Percentiles rank a stretch among this genome's conserved stretches.
These are phyloP conservation scores for Lentinula boryana DNA, from an alignment of 768 basidiomycete genomes.

Conservation along the genomic window DNA sequence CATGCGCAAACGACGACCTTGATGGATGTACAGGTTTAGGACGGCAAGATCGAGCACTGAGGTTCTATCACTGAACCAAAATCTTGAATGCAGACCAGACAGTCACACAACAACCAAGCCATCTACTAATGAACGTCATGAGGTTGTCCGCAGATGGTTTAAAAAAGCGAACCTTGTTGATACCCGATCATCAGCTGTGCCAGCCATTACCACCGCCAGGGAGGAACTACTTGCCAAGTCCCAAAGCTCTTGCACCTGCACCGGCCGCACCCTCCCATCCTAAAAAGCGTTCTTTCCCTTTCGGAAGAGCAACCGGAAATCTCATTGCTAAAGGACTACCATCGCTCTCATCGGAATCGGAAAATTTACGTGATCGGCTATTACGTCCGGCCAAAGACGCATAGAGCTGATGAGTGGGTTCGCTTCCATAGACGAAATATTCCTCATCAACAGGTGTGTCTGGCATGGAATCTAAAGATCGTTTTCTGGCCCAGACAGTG, in stretches of 20 bases:
- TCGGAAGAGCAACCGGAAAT: background rate
- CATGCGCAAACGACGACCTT: too few species aligned
- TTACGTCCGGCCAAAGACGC: background rate
- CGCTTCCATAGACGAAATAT: constrained; percentile 29
- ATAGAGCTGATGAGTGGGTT: background rate
- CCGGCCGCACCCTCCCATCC: constrained; percentile 78
- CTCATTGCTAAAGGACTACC: background rate
- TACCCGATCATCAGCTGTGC: background rate
- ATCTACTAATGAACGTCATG: too few species aligned
- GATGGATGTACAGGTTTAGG: too few species aligned
- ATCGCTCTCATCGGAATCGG: background rate
- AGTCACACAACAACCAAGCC: too few species aligned
- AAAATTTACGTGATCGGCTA: background rate
- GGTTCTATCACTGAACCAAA: too few species aligned
- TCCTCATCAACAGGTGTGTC: constrained; percentile 45
- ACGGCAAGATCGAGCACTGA: too few species aligned
- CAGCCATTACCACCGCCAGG: background rate
- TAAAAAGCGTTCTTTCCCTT: constrained; percentile 51
- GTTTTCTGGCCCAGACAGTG: constrained; percentile 75
- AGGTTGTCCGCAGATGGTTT: background rate
- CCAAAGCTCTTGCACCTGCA: constrained; percentile 79
- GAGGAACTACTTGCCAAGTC: constrained; percentile 27
- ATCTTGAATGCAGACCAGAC: too few species aligned
- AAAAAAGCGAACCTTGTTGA: background rate
- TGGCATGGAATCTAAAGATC: background rate